These are phyloP conservation scores for Theobroma cacao DNA, from an alignment of 345 rosid genomes.

Conservation along the genomic window DNA sequence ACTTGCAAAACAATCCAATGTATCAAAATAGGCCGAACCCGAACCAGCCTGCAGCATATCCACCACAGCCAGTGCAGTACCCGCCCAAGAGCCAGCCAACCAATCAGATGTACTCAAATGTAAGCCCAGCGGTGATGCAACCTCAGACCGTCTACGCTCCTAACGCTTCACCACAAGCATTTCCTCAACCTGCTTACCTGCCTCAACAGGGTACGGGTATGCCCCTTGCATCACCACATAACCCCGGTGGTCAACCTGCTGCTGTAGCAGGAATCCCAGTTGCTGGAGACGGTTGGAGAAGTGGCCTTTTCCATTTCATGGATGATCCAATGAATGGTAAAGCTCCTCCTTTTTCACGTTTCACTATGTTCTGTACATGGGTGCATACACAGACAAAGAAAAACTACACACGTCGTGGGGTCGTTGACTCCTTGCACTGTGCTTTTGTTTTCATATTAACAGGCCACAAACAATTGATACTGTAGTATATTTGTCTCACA, in stretches of 20 bases:
- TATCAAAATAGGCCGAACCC: neutral
- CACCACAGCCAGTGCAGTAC: neutral
- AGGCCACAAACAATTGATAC: no score
- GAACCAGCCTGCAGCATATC: neutral
- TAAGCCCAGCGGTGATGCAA: neutral
- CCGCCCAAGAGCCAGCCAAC: neutral
- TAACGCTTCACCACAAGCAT: neutral
- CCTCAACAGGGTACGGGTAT: neutral
- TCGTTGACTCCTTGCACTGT: no score
- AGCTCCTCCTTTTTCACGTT: no score
- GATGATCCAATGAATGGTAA: conserved; percentile 59
- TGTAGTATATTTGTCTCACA: no score
- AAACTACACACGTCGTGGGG: no score
- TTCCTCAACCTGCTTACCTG: neutral
- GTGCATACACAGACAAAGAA: no score
- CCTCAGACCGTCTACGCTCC: neutral
- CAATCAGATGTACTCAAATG: neutral
- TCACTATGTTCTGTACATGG: no score
- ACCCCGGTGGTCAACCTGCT: neutral
- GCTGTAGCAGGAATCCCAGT: conserved; percentile 19
- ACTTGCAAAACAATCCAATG: neutral
- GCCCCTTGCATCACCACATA: neutral
- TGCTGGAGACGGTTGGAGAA: conserved; percentile 38
- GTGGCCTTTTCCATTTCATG: conserved; percentile 59
- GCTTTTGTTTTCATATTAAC: no score